Conservation (phyloP, 306 rosid genomes). For the Malus fusca region DNA sequence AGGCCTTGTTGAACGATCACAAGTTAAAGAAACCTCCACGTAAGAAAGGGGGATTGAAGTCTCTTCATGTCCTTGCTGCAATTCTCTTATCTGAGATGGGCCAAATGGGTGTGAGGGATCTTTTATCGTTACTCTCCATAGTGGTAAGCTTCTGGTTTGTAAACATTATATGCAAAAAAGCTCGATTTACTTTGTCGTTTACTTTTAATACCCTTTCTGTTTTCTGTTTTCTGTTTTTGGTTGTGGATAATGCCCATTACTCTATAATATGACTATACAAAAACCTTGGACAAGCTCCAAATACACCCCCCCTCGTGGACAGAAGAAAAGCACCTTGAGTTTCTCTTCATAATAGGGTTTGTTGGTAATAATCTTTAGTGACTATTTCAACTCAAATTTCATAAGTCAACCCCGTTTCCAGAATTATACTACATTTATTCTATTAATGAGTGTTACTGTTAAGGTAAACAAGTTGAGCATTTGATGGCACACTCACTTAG, state of each 20-base stretch:
- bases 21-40: conserved; percentile 25
- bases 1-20: conserved; percentile 17
- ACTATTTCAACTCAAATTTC: background rate
- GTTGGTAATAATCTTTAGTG: background rate
- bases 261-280: background rate
- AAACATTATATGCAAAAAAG: background rate
- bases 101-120: conserved; percentile 59
- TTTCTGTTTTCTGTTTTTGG: background rate
- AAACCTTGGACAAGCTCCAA: background rate
- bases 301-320: background rate
- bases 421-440: background rate
- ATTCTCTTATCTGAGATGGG: conserved; percentile 73
- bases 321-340: background rate
- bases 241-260: background rate
- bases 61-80: conserved; percentile 71
- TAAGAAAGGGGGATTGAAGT: conserved; percentile 61
- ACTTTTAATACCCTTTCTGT: background rate
- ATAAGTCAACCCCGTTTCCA: background rate
- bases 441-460: background rate
- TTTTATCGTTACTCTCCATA: conserved; percentile 51
- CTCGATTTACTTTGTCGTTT: background rate
- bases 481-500: no score
- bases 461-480: no score
- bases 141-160: conserved; percentile 52
- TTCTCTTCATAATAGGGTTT: background rate